Base-by-base conservation (phyloP, 768 basidiomycete species). In the Auricularia sp. region DNA sequence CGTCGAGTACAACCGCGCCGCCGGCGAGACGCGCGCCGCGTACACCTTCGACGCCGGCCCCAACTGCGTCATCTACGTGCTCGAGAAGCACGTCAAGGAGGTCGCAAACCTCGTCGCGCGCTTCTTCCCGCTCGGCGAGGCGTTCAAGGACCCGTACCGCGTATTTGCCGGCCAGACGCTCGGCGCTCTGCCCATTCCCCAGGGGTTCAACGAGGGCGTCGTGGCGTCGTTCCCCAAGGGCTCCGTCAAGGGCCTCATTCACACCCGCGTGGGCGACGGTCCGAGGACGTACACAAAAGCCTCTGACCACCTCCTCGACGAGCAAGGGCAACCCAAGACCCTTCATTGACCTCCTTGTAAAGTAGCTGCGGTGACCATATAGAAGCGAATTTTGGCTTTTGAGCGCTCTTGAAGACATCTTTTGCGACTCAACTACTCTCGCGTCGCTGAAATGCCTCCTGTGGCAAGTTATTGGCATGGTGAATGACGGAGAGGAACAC, bases 21-120 rank as follows among this genome's bases (percentile, higher is more conserved):
- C 74, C 58, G 78, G 80, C 2, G 83, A 84, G 62, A 78, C 85
- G 74, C 86, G 90, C 71, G 97, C 94, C 0, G 97, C 96, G 51
- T 99, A 99, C 77, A 99, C 97, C n/a, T 98, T 90, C 72, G 97
- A 99, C 71, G 97, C 97, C 0, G 97, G 97, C 36, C 97, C 97
- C 14, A 99, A 99, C 76, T 95, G 95, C 2, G 97, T 99, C 73
- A 93, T 99, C 71, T 99, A 98, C 76, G 84, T 93, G 0, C 82
- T 84, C 3, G 80, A 87, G 68, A 81, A 85, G 70, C 85, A 95
- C 75, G 78, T 97, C 71, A 83, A 82, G 68, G 84, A 87, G 74
- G 88, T 99, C 68, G 78, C 93, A 56, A 78, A 84, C 70, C 75
- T 93, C 68, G 81, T 98, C 68, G 76, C 87, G 63, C 77, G 81